Evolutionary conservation across 176 grass and related monocot genomes (phyloP).

Genomic region (Triticum dicoccoides): DNA sequence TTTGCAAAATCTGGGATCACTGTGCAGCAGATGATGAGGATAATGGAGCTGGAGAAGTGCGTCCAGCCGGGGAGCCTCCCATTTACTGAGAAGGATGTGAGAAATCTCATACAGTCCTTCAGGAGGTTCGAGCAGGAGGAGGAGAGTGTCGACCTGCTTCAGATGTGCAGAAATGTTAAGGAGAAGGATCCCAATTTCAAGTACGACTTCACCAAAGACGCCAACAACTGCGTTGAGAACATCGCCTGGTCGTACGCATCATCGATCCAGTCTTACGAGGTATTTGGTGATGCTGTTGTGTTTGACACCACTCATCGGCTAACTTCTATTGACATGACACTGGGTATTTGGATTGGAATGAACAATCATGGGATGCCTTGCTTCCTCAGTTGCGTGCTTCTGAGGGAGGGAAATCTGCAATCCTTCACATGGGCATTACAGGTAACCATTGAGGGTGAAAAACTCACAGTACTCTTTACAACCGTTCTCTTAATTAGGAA

Average conservation of each 20-base stretch:
- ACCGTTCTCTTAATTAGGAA: neutral
- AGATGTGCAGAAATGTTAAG: conserved; percentile 60
- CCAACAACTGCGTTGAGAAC: conserved; percentile 36
- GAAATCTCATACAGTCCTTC: conserved; percentile 70
- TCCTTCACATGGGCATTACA: conserved; percentile 63
- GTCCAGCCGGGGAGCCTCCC: conserved; percentile 56
- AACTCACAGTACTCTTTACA: neutral
- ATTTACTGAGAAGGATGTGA: conserved; percentile 80
- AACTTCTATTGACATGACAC: conserved; percentile 39
- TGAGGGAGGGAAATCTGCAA: conserved; percentile 46
- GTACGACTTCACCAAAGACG: conserved; percentile 55
- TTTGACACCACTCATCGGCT: conserved; percentile 59
- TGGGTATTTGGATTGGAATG: conserved; percentile 76
- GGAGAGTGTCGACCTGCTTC: conserved; percentile 47
- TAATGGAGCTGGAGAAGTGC: conserved; percentile 74
- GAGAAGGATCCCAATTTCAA: conserved; percentile 55
- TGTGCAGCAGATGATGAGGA: conserved; percentile 68
- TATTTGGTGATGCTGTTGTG: conserved; percentile 67
- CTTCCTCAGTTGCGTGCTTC: conserved; percentile 49
- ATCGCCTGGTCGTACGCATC: conserved; percentile 72
- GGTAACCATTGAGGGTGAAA: conserved; percentile 36
- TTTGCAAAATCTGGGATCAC: conserved; percentile 65
- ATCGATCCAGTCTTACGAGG: conserved; percentile 54
- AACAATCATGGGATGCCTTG: conserved; percentile 64
- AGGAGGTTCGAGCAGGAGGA: conserved; percentile 56